Conservation (phyloP, 352 stramenopile species). For the Chrysophaeum taylorii region DNA sequence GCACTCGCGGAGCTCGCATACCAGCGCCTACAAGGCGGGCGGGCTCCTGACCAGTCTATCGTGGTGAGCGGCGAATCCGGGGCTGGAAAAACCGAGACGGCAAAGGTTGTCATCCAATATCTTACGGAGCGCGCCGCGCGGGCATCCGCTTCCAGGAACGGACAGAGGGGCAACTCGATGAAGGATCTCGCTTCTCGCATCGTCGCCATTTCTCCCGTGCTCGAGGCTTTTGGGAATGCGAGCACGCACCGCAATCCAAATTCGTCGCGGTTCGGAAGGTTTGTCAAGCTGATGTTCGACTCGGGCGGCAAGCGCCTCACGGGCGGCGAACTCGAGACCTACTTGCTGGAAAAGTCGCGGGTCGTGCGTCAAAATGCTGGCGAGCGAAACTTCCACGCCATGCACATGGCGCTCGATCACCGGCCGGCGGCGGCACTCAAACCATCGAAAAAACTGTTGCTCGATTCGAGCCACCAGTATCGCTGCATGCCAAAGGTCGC, state of each 20-base stretch:
- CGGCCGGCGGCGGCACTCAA: background rate
- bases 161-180: background rate
- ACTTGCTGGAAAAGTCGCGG: conserved; percentile 39
- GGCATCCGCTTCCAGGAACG: too few species aligned
- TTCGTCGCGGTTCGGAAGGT: conserved; percentile 75
- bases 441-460: background rate
- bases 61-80: conserved; percentile 19
- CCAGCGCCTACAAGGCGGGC: conserved; percentile 63
- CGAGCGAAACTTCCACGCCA: conserved; percentile 41
- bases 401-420: conserved; percentile 33
- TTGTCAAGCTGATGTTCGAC: conserved; percentile 73
- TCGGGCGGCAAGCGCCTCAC: conserved; percentile 27
- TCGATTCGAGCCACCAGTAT: background rate
- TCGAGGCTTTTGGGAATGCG: conserved; percentile 76
- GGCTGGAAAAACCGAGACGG: conserved; percentile 21
- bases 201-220: conserved; percentile 70
- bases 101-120: conserved; percentile 17
- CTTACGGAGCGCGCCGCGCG: conserved; percentile 5
- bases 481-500: conserved; percentile 7
- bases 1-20: conserved; percentile 72
- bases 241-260: conserved; percentile 74
- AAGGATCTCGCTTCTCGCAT: conserved; percentile 28
- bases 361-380: conserved; percentile 28
- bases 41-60: conserved; percentile 14
- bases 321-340: conserved; percentile 27